Evolutionary conservation across 2,329 filamentous ascomycete species (phyloP).

Genomic region (Nannizziopsis barbatae): DNA sequence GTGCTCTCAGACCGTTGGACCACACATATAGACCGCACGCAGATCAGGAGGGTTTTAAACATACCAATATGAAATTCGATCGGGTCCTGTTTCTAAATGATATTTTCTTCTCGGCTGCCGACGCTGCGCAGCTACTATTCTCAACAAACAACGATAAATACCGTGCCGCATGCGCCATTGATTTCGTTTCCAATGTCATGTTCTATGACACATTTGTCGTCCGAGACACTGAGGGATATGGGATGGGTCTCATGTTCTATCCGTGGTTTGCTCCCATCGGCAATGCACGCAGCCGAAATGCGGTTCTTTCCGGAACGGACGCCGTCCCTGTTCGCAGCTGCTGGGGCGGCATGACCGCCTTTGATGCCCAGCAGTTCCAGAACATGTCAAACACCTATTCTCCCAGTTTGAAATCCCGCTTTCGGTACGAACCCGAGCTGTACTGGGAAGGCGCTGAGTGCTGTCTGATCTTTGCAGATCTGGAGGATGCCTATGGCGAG

Average conservation of each 20-base stretch:
- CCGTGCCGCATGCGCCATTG: constrained; percentile 12
- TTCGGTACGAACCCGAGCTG: constrained; percentile 1
- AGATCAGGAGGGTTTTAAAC: constrained; percentile 6
- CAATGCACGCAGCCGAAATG: constrained; percentile 7
- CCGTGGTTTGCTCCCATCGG: constrained; percentile 12
- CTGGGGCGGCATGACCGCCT: constrained; percentile 13
- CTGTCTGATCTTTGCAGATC: constrained; percentile 12
- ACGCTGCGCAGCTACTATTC: constrained; percentile 11
- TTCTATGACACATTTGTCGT: constrained; percentile 15
- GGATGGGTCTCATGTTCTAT: constrained; percentile 12
- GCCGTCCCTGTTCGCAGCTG: constrained; percentile 13
- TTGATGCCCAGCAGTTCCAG: constrained; percentile 10
- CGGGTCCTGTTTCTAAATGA: constrained; percentile 13
- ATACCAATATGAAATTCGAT: constrained; percentile 8
- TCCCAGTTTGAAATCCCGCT: not conserved
- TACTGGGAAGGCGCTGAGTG: constrained; percentile 14
- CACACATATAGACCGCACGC: not conserved
- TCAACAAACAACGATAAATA: constrained; percentile 13
- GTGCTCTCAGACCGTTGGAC: constrained; percentile 9
- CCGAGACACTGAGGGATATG: constrained; percentile 11
- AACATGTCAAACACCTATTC: not conserved
- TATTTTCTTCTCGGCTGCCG: constrained; percentile 10
- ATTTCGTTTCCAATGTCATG: constrained; percentile 11
- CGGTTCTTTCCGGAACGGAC: constrained; percentile 9
- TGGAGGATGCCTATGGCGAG: constrained; percentile 4